Percentiles rank a stretch among this genome's conserved stretches.
phyloP scores from a whole-genome alignment of 73 alveolate genomes.

The Stentor roeselii region DNA sequence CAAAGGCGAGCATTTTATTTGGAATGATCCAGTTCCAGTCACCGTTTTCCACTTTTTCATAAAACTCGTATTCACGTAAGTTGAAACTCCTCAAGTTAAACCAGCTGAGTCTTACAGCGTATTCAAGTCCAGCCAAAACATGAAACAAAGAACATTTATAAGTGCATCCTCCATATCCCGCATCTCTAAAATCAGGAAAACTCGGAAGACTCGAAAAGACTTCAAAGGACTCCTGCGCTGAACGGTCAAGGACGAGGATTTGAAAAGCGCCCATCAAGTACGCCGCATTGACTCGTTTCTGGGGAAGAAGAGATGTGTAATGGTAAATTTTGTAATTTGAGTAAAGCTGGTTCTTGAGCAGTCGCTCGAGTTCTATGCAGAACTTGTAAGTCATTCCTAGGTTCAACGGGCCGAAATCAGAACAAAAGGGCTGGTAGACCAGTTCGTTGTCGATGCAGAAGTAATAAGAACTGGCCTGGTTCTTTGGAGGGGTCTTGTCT shows the following conservation, averaged over 20 bases:
- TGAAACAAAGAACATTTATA: conserved; percentile 80
- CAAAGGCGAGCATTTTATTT: conserved; percentile 64
- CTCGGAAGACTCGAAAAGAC: conserved; percentile 56
- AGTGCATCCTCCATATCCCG: conserved; percentile 84
- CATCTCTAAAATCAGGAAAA: conserved; percentile 80
- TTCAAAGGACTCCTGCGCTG: conserved; percentile 91
- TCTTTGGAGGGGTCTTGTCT: conserved; percentile 77
- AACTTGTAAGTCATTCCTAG: conserved; percentile 69
- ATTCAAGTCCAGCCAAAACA: conserved; percentile 78
- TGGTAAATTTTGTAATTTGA: conserved; percentile 62
- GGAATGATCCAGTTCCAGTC: conserved; percentile 88
- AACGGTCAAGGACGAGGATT: conserved; percentile 60
- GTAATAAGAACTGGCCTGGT: conserved; percentile 79
- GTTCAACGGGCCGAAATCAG: conserved; percentile 82
- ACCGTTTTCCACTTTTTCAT: conserved; percentile 86
- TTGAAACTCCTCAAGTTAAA: conserved; percentile 67
- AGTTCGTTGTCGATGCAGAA: conserved; percentile 89
- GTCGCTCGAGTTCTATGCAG: conserved; percentile 67
- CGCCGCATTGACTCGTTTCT: conserved; percentile 84
- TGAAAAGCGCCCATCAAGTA: conserved; percentile 88
- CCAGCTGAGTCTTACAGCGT: conserved; percentile 73
- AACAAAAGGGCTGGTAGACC: conserved; percentile 79
- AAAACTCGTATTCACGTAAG: conserved; percentile 68
- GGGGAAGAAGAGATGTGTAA: conserved; percentile 56
- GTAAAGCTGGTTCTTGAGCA: conserved; percentile 43